Conservation (phyloP, 306 rosid species). For the Cicer pinnatifidum region DNA sequence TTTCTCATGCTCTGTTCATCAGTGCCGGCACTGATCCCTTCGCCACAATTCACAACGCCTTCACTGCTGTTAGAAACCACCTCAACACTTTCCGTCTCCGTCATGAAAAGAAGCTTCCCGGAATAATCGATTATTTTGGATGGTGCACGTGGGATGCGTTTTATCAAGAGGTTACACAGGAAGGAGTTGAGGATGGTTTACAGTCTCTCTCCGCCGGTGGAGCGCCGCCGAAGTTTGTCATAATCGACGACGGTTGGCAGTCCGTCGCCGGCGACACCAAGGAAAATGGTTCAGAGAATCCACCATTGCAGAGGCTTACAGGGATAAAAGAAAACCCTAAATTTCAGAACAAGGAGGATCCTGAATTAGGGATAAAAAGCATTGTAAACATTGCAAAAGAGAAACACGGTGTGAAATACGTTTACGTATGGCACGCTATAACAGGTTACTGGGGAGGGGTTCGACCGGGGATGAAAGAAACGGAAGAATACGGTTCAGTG, state of each 20-base stretch:
- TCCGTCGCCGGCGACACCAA: slow-evolving; percentile 54
- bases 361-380: slow-evolving; percentile 60
- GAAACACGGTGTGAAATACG: slow-evolving; percentile 65
- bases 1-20: slow-evolving; percentile 59
- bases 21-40: slow-evolving; percentile 84
- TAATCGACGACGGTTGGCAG: slow-evolving; percentile 96
- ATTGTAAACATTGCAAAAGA: slow-evolving; percentile 69
- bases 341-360: slow-evolving; percentile 62
- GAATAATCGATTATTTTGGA: slow-evolving; percentile 70
- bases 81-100: slow-evolving; percentile 75
- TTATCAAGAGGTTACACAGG: slow-evolving; percentile 82
- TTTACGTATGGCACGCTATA: slow-evolving; percentile 94
- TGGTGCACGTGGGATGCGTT: slow-evolving; percentile 99
- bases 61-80: slow-evolving; percentile 59
- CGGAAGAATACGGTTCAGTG: slow-evolving; percentile 64
- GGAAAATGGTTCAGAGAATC: too few relatives aligned
- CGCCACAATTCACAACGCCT: slow-evolving; percentile 59
- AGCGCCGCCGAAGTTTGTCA: slow-evolving; percentile 79
- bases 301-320: slow-evolving; percentile 52
- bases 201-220: slow-evolving; percentile 65
- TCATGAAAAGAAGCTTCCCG: slow-evolving; percentile 86
- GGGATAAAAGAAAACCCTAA: slow-evolving; percentile 77
- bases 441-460: slow-evolving; percentile 99
- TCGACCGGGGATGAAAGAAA: slow-evolving; percentile 66
- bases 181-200: slow-evolving; percentile 77